These are phyloP conservation scores for Ensete ventricosum DNA, from an alignment of 176 grass and related monocot genomes.

Conservation along the genomic window DNA sequence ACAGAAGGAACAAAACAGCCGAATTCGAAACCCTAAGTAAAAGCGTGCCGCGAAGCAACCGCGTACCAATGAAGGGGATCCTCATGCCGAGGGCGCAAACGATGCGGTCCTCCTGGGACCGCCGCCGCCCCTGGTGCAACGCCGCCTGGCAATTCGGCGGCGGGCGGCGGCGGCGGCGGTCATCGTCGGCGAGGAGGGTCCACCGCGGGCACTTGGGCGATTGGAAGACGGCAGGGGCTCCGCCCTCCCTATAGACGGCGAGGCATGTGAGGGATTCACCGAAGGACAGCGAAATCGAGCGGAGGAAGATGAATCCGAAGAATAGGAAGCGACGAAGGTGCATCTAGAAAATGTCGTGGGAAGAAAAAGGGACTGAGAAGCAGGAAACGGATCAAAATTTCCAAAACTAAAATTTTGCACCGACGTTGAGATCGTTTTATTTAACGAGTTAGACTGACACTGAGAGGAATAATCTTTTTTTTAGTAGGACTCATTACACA, in stretches of 20 bases:
- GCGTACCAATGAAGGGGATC: slow-evolving; percentile 69
- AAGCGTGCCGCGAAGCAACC: neutral
- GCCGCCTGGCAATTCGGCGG: slow-evolving; percentile 49
- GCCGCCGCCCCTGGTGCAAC: slow-evolving; percentile 45
- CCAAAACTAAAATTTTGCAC: too few species aligned
- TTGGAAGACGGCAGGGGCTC: slow-evolving; percentile 75
- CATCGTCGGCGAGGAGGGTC: slow-evolving; percentile 38
- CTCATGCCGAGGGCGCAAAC: slow-evolving; percentile 72
- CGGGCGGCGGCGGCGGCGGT: neutral
- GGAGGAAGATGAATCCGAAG: slow-evolving; percentile 3
- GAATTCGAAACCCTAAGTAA: neutral
- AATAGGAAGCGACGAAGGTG: neutral
- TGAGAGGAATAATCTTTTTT: too few species aligned
- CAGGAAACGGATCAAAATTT: neutral
- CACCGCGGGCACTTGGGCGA: slow-evolving; percentile 80
- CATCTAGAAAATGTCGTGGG: neutral
- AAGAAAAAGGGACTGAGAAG: neutral
- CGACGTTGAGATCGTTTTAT: too few species aligned
- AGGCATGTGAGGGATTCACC: slow-evolving; percentile 64
- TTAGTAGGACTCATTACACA: too few species aligned
- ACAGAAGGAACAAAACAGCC: neutral
- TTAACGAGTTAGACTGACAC: too few species aligned
- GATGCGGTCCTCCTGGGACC: slow-evolving; percentile 71
- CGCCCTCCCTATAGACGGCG: slow-evolving; percentile 67
- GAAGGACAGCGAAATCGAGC: slow-evolving; percentile 11